Evolutionary conservation across 192 early-diverging fungal species (phyloP).

Genomic region (Coemansia sp.): DNA sequence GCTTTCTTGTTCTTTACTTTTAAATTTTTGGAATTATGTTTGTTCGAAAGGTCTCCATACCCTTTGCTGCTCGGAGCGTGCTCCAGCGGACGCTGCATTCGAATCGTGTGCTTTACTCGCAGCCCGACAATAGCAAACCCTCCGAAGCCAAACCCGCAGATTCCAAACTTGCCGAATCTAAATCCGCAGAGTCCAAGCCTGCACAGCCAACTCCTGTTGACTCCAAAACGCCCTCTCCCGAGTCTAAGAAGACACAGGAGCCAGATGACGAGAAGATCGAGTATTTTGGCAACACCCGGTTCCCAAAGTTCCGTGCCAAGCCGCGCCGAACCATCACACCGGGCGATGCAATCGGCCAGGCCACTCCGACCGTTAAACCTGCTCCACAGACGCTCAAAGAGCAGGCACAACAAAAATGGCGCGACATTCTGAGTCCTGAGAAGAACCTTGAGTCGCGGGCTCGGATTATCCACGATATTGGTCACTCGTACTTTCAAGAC

Average conservation of each 20-base stretch:
- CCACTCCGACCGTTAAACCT: conserved; percentile 24
- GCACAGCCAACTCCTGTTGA: neutral
- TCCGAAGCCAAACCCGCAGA: conserved; percentile 2
- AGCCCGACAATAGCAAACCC: neutral
- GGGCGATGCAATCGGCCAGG: conserved; percentile 50
- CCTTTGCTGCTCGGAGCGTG: neutral
- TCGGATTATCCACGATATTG: conserved; percentile 48
- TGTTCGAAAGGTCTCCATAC: neutral
- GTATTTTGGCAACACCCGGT: conserved; percentile 53
- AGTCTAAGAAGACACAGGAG: neutral
- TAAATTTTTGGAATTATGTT: neutral
- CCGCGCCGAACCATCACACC: conserved; percentile 48
- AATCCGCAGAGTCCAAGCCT: neutral
- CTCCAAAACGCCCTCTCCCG: neutral
- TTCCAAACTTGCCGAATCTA: neutral
- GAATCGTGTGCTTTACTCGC: conserved; percentile 8
- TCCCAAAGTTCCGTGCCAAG: conserved; percentile 46
- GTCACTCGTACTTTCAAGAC: conserved; percentile 54
- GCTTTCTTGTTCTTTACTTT: neutral
- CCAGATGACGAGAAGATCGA: conserved; percentile 36
- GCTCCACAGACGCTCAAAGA: conserved; percentile 19
- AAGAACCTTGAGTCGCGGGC: conserved; percentile 54
- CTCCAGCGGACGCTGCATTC: neutral
- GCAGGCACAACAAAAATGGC: conserved; percentile 32
- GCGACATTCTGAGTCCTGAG: conserved; percentile 48